Percentiles rank a stretch among this genome's conserved stretches.
Evolutionary conservation across 257 asterid genomes (phyloP).

Genomic region (Ilex asprella): DNA sequence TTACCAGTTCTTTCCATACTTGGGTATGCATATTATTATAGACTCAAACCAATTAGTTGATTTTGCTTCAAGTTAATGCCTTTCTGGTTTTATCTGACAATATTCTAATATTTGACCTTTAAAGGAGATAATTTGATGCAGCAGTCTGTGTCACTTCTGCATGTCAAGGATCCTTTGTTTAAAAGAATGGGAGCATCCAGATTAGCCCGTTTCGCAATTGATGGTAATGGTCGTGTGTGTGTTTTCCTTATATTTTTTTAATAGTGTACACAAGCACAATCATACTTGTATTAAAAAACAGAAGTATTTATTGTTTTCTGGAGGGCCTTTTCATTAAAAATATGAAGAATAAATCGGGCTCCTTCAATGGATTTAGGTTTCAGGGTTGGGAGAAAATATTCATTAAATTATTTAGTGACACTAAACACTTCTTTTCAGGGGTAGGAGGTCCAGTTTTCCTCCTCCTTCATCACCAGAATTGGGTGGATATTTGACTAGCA

Average conservation of each 20-base stretch:
- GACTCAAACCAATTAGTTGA: not conserved
- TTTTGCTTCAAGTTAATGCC: not conserved
- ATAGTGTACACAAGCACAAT: not conserved
- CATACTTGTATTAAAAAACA: not conserved
- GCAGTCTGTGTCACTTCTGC: conserved; percentile 84
- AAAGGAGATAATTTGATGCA: conserved; percentile 81
- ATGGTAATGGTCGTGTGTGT: conserved; percentile 44
- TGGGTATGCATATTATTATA: conserved; percentile 51
- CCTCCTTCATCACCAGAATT: no score
- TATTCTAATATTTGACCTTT: conserved; percentile 10
- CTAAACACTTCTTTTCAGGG: no score
- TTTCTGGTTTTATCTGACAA: not conserved
- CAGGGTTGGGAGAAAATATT: no score
- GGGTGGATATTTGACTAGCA: no score
- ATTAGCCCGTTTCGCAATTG: conserved; percentile 84
- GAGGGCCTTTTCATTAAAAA: no score
- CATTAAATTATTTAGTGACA: no score
- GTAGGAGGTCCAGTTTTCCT: no score
- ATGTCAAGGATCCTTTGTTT: conserved; percentile 88
- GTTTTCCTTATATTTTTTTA: not conserved
- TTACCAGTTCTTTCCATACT: conserved; percentile 78
- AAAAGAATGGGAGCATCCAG: conserved; percentile 99
- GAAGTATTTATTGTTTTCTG: no score
- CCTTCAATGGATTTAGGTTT: no score
- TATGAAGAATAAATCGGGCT: no score